These are phyloP conservation scores for Sporodiniella umbellata DNA, from an alignment of 371 early-diverging fungal genomes.

Conservation along the genomic window DNA sequence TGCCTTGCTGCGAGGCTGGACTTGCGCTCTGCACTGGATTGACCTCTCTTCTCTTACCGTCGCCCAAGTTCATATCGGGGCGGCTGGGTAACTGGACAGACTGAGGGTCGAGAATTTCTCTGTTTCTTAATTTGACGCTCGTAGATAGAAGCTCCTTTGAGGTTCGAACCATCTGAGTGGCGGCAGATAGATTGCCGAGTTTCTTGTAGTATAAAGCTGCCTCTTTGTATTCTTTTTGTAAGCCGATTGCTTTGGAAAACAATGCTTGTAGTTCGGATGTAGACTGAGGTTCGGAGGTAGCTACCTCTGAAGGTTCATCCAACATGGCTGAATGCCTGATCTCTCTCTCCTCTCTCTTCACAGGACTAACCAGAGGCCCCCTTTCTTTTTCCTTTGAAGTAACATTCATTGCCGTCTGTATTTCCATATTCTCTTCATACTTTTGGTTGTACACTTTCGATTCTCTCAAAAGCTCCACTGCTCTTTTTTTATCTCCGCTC, in stretches of 20 bases:
- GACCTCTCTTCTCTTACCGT: conserved; percentile 34
- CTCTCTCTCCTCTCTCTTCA: too few species aligned
- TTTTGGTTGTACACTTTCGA: conserved; percentile 30
- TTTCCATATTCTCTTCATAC: conserved; percentile 12
- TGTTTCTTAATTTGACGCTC: conserved; percentile 37
- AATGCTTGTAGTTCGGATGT: conserved; percentile 9
- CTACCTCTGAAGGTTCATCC: too few species aligned
- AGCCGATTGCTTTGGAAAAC: conserved; percentile 27
- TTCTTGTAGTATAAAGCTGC: conserved; percentile 59
- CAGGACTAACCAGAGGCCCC: background rate
- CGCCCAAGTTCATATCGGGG: conserved; percentile 40
- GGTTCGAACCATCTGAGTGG: conserved; percentile 54
- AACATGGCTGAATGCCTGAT: too few species aligned
- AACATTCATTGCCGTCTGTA: background rate
- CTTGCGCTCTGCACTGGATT: conserved; percentile 1
- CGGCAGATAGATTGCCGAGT: conserved; percentile 42
- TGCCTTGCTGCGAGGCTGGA: conserved; percentile 38
- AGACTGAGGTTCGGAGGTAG: conserved; percentile 6
- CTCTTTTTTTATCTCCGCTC: conserved; percentile 40
- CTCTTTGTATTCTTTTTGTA: conserved; percentile 61
- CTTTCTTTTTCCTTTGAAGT: background rate
- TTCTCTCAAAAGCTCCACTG: conserved; percentile 33
- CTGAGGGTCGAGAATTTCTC: conserved; percentile 17
- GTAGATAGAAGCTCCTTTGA: conserved; percentile 42
- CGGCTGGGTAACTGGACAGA: conserved; percentile 8